Base-by-base conservation (phyloP, 208 protist species). In the Wallacemonas sp. region DNA sequence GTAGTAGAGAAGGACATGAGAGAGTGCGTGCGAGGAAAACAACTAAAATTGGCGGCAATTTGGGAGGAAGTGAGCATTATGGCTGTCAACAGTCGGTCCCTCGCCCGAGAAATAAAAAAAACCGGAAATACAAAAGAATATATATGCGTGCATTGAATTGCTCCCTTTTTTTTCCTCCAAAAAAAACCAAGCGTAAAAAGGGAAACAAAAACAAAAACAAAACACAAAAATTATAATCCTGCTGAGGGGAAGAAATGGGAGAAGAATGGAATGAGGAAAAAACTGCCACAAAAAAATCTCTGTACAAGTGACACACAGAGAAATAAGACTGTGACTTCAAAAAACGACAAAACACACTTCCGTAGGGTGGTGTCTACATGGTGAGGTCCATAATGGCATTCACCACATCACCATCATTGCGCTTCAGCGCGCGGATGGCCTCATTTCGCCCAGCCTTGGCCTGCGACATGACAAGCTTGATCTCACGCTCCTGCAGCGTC, bases 361-460 rank as follows among this genome's bases (percentile, higher is more conserved):
- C n/a, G n/a, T n/a, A n/a, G n/a, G n/a, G 14, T 41, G 14, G 3
- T 23, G 28, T 16, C 41, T 49, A 93, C 74, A 84, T 79, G 28
- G 82, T 92, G 22, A 95, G 81, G 52, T 91, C 84, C 84, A 95
- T 87, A 70, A 95, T 95, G 68, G 89, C 79, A 55, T 95, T 93
- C 45, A 95, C 89, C 48, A 95, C 78, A 63, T 95, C 89, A 44
- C 86, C 81, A 42, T 93, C 89, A 78, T 93, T 95, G 42, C 87
- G 78, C 76, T 85, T 88, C 49, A 95, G 82, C 12, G 90, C 90
- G 42, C 75, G 75, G 71, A 95, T 86, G 61, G 87, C 90, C 76
- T 87, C 88, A 55, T 57, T 76, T 45, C 90, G 87, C 28, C 77
- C 76, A 29, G 86, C 81, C 66, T 82, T 82, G 32, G 74, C 86